These are phyloP conservation scores for Manihot esculenta DNA, from an alignment of 441 rosid genomes.

Conservation along the genomic window DNA sequence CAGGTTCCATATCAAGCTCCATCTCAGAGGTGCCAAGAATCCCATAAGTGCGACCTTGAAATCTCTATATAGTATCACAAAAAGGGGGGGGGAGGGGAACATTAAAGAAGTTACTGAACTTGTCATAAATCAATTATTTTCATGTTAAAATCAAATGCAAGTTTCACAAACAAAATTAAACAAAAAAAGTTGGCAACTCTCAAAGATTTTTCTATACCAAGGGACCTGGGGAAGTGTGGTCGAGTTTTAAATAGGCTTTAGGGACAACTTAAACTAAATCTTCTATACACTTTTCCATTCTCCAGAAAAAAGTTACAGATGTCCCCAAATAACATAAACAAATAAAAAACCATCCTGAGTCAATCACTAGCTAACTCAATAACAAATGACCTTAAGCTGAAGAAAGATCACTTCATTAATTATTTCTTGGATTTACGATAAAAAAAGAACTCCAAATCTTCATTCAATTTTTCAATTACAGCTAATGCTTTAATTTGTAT, in stretches of 20 bases:
- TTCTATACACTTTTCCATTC: not conserved
- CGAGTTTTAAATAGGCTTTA: not conserved
- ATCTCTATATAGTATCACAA: conserved; percentile 53
- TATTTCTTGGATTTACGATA: too few relatives aligned
- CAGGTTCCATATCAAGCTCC: conserved; percentile 78
- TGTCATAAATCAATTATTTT: not conserved
- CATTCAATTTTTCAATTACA: too few relatives aligned
- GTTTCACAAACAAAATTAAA: conserved; percentile 1
- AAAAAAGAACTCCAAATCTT: too few relatives aligned
- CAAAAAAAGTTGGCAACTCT: not conserved
- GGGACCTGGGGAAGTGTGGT: not conserved
- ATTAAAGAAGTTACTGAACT: not conserved
- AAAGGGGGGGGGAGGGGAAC: not conserved
- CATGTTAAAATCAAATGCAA: too few relatives aligned
- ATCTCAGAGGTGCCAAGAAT: conserved; percentile 80
- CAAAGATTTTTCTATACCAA: not conserved
- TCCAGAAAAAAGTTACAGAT: not conserved
- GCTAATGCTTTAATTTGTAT: too few relatives aligned
- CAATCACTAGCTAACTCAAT: not conserved
- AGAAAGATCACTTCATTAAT: not conserved
- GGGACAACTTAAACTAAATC: not conserved
- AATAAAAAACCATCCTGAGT: not conserved
- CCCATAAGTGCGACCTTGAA: conserved; percentile 93
- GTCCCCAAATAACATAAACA: not conserved
- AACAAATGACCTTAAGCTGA: not conserved